Conservation (phyloP, 768 basidiomycete species). For the Cystobasidium tubakii region DNA sequence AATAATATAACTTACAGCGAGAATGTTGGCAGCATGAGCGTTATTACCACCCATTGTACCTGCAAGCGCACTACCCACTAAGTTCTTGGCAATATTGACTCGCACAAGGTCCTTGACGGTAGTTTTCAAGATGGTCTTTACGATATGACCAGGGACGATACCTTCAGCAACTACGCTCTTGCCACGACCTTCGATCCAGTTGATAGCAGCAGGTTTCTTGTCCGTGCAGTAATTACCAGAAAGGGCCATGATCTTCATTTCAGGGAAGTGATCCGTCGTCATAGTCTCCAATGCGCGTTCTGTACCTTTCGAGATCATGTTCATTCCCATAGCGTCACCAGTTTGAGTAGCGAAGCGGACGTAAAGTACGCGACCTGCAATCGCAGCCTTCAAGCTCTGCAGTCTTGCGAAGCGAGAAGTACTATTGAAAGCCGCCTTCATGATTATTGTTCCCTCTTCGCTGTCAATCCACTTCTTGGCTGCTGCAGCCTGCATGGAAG, state of each 20-base stretch:
- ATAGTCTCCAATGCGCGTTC: slow-evolving; percentile 79
- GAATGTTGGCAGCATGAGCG: slow-evolving; percentile 94
- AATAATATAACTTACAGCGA: slow-evolving; percentile 56
- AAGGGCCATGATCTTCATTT: slow-evolving; percentile 82
- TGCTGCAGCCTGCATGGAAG: slow-evolving; percentile 67
- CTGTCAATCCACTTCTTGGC: slow-evolving; percentile 84
- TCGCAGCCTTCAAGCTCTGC: slow-evolving; percentile 73
- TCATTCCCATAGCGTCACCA: slow-evolving; percentile 99
- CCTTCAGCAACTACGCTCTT: slow-evolving; percentile 98
- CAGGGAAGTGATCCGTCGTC: slow-evolving; percentile 72
- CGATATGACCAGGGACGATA: slow-evolving; percentile 77
- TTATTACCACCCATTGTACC: slow-evolving; percentile 97
- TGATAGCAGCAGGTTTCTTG: slow-evolving; percentile 99
- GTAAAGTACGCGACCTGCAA: slow-evolving; percentile 89
- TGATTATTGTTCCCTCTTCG: slow-evolving; percentile 65
- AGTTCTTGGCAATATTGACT: slow-evolving; percentile 92
- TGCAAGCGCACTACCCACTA: slow-evolving; percentile 96
- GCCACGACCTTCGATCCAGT: slow-evolving; percentile 98
- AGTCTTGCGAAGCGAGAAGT: slow-evolving; percentile 89
- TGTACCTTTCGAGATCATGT: slow-evolving; percentile 98
- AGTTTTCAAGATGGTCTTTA: slow-evolving; percentile 88
- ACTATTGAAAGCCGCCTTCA: slow-evolving; percentile 83
- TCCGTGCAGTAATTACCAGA: slow-evolving; percentile 99
- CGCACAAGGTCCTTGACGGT: slow-evolving; percentile 82
- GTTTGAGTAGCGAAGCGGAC: slow-evolving; percentile 90